Evolutionary conservation across 768 basidiomycete species (phyloP).

Genomic region (Rhizopogon roseolus): DNA sequence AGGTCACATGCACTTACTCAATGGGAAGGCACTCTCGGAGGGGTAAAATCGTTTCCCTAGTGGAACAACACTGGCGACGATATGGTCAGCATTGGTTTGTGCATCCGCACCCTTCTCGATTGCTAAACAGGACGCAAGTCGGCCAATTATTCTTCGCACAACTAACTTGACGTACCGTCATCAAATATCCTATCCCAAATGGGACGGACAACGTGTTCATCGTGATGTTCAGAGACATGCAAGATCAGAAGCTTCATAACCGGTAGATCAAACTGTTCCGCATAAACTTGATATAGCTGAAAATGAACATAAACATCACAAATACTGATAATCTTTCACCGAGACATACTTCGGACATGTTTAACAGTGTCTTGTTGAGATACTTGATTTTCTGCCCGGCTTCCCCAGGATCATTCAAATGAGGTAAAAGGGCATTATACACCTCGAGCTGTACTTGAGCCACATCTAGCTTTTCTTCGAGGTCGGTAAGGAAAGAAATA

Average conservation of each 20-base stretch:
- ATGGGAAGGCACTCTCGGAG: constrained; percentile 85
- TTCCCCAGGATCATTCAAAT: constrained; percentile 54
- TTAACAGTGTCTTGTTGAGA: constrained; percentile 61
- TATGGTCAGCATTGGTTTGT: constrained; percentile 51
- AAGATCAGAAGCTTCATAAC: constrained; percentile 85
- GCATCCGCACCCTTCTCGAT: constrained; percentile 53
- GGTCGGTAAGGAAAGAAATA: constrained; percentile 90
- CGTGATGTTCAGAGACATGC: constrained; percentile 90
- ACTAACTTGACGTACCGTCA: constrained; percentile 47
- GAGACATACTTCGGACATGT: constrained; percentile 73
- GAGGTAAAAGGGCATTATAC: constrained; percentile 60
- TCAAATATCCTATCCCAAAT: constrained; percentile 90
- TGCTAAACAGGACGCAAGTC: constrained; percentile 30
- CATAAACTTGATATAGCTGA: constrained; percentile 86
- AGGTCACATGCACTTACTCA: constrained; percentile 42
- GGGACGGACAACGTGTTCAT: constrained; percentile 72
- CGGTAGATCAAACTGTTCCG: constrained; percentile 79
- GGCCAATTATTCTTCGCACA: not conserved
- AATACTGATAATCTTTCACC: not conserved
- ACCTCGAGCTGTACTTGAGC: constrained; percentile 96
- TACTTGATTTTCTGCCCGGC: constrained; percentile 58
- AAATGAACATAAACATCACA: constrained; percentile 7
- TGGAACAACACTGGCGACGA: constrained; percentile 60
- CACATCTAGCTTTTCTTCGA: constrained; percentile 96
- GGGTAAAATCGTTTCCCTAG: constrained; percentile 87